A percentile compares a stretch with the other conserved stretches of the same genome.
phyloP scores from a whole-genome alignment of 257 asterid species.

The Nicotiana sylvestris region DNA sequence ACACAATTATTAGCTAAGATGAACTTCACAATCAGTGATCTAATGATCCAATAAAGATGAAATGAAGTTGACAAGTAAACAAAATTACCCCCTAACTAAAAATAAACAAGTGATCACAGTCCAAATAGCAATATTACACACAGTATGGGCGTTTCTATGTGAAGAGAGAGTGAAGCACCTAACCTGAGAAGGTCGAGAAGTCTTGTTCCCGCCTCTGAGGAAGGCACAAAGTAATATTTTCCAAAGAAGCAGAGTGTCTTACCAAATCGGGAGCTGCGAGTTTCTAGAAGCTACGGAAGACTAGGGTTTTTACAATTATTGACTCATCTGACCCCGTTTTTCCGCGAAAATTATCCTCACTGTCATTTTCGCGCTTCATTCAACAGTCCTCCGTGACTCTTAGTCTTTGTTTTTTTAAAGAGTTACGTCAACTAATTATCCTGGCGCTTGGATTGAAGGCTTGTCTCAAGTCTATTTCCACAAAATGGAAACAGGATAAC shows the following conservation, averaged over 20 bases:
- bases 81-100: neutral
- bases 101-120: neutral
- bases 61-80: neutral
- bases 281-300: constrained; percentile 3
- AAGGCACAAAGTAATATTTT: neutral
- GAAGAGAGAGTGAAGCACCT: neutral
- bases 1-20: neutral
- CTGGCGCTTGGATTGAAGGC: neutral
- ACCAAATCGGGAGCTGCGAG: neutral
- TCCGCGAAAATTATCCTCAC: neutral
- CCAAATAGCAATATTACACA: neutral
- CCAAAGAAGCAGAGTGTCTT: neutral
- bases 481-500: neutral
- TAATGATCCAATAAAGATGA: neutral
- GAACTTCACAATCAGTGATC: neutral
- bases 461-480: neutral
- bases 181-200: neutral
- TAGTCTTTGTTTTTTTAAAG: no score
- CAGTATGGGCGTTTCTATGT: neutral
- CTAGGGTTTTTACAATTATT: neutral
- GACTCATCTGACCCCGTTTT: constrained; percentile 1
- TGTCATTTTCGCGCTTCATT: constrained; percentile 4
- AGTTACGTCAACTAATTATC: neutral
- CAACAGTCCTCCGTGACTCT: neutral
- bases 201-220: neutral